A percentile compares a stretch with the other conserved stretches of the same genome.
These are phyloP conservation scores for Cryphonectria parasitica DNA, from an alignment of 2,329 filamentous ascomycete species.

Conservation along the genomic window DNA sequence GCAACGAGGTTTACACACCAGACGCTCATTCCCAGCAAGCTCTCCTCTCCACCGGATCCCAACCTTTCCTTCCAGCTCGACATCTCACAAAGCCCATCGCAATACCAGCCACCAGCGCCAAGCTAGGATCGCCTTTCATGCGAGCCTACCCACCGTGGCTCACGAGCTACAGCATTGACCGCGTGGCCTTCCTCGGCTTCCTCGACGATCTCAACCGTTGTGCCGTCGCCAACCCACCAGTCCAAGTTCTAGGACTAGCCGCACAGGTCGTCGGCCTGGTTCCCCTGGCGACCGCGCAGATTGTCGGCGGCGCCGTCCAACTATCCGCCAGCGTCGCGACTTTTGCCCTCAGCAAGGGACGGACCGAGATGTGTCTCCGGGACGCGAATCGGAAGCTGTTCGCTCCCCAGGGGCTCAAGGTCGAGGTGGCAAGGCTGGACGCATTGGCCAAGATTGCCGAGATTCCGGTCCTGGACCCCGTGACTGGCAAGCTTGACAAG, in stretches of 20 bases:
- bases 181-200: conserved; percentile 29
- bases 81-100: conserved; percentile 27
- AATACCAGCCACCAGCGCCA: conserved; percentile 30
- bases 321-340: conserved; percentile 20
- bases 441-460: conserved; percentile 30
- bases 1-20: neutral
- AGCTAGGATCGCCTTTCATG: conserved; percentile 31
- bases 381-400: conserved; percentile 29
- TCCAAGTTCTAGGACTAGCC: conserved; percentile 30
- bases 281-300: conserved; percentile 31
- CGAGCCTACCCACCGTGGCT: conserved; percentile 31
- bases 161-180: conserved; percentile 24
- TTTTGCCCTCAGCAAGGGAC: conserved; percentile 29
- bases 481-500: conserved; percentile 27
- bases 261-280: conserved; percentile 30
- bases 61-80: neutral
- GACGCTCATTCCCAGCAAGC: neutral
- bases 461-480: conserved; percentile 30
- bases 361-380: conserved; percentile 29
- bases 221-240: conserved; percentile 30
- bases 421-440: conserved; percentile 30
- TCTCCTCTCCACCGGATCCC: neutral
- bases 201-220: conserved; percentile 32
- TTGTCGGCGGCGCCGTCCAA: conserved; percentile 17
- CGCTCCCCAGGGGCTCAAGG: conserved; percentile 25